Percentiles rank a stretch among this genome's conserved stretches.
These are phyloP conservation scores for Diplodia scrobiculata DNA, from an alignment of 2,329 filamentous ascomycete genomes.

Conservation along the genomic window DNA sequence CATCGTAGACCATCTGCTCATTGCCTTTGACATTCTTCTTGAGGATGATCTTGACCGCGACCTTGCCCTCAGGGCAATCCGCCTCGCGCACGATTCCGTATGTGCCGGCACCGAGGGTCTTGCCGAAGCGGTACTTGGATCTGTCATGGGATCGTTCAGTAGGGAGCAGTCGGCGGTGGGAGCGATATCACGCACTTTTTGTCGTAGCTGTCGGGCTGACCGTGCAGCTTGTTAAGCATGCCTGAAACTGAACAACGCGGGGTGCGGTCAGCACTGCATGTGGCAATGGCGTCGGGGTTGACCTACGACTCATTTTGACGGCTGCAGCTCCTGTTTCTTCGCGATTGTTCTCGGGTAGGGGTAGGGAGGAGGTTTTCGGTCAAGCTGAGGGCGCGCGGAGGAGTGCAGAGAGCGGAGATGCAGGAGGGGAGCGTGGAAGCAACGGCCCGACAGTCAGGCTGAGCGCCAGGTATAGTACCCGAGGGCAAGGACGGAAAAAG, in stretches of 20 bases:
- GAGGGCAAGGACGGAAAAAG: constrained; percentile 10
- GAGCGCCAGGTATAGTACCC: constrained; percentile 12
- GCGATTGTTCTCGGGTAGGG: constrained; percentile 28
- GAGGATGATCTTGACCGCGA: constrained; percentile 97
- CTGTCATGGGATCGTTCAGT: constrained; percentile 50
- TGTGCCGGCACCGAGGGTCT: constrained; percentile 91
- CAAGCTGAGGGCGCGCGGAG: constrained; percentile 37
- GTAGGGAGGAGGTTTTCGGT: constrained; percentile 37
- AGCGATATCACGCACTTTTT: constrained; percentile 70
- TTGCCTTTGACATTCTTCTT: constrained; percentile 99
- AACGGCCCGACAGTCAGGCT: constrained; percentile 19
- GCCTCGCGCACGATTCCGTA: constrained; percentile 98
- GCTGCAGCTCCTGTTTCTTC: constrained; percentile 22
- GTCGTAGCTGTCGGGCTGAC: constrained; percentile 97
- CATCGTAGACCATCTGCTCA: constrained; percentile 98
- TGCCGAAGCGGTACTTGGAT: constrained; percentile 86
- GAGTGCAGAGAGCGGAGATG: constrained; percentile 39
- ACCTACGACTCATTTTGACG: constrained; percentile 43
- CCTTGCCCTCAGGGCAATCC: constrained; percentile 79
- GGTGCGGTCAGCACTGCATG: constrained; percentile 31
- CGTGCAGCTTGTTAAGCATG: constrained; percentile 94
- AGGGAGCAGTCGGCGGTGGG: constrained; percentile 18
- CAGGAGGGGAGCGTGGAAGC: constrained; percentile 34
- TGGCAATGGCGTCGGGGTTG: constrained; percentile 23
- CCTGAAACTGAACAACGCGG: constrained; percentile 64